Evolutionary conservation across 2,329 filamentous ascomycete species (phyloP).

Genomic region (Aspergillus aculeatus): DNA sequence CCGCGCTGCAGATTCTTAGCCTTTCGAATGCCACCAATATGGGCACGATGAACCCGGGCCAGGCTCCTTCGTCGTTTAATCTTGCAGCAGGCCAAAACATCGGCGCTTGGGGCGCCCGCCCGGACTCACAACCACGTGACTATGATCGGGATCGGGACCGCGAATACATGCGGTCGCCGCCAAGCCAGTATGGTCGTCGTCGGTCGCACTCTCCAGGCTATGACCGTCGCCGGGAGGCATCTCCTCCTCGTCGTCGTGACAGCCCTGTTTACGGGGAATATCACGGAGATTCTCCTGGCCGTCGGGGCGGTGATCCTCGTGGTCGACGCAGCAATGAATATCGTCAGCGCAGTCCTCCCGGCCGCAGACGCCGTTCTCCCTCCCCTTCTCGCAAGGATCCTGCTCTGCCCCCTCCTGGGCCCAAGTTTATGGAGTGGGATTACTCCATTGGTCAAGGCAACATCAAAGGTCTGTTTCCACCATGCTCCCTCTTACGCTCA

Average conservation of each 20-base stretch:
- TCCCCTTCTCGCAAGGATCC: slow-evolving; percentile 51
- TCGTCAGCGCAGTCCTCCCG: slow-evolving; percentile 80
- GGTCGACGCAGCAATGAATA: slow-evolving; percentile 62
- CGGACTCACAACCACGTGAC: slow-evolving; percentile 46
- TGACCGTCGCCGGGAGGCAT: slow-evolving; percentile 66
- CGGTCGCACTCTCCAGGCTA: slow-evolving; percentile 78
- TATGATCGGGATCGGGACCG: slow-evolving; percentile 60
- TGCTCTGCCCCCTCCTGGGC: slow-evolving; percentile 48
- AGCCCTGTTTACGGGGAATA: slow-evolving; percentile 74
- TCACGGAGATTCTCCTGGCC: slow-evolving; percentile 66
- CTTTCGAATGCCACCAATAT: slow-evolving; percentile 37
- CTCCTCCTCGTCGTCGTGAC: slow-evolving; percentile 60
- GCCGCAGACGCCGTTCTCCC: slow-evolving; percentile 65
- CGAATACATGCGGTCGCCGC: slow-evolving; percentile 64
- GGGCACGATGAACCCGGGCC: slow-evolving; percentile 36
- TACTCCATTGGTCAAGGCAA: slow-evolving; percentile 67
- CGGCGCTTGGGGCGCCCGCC: slow-evolving; percentile 37
- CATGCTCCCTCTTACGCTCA: not conserved
- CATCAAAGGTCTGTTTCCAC: slow-evolving; percentile 64
- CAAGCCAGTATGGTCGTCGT: slow-evolving; percentile 57
- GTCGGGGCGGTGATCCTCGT: slow-evolving; percentile 58
- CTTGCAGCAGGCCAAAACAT: slow-evolving; percentile 25
- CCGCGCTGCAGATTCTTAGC: slow-evolving; percentile 54
- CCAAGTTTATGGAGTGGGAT: slow-evolving; percentile 82
- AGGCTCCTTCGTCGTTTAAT: slow-evolving; percentile 31